Evolutionary conservation across 2,329 filamentous ascomycete species (phyloP).

Genomic region (Cordyceps cateniannulata): DNA sequence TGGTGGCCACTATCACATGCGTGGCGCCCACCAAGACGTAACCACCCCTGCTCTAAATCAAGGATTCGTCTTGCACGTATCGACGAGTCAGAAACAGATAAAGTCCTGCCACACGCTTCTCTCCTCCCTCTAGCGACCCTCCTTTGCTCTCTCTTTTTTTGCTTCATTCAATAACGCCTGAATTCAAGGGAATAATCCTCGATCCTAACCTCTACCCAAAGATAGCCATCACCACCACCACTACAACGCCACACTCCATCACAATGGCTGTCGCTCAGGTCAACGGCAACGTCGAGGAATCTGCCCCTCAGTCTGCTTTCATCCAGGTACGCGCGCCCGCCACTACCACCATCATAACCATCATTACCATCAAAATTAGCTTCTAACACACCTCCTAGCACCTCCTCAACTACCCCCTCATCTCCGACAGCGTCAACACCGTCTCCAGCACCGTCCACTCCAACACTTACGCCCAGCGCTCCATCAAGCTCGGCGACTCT

Average conservation of each 20-base stretch:
- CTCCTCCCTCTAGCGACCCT: background rate
- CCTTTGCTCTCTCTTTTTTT: background rate
- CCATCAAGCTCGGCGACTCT: conserved; percentile 66
- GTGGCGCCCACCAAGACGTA: conserved; percentile 7
- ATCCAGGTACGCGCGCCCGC: conserved; percentile 35
- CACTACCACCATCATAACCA: background rate
- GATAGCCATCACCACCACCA: background rate
- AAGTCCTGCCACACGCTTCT: conserved; percentile 11
- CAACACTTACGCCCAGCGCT: conserved; percentile 78
- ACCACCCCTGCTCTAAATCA: conserved; percentile 9
- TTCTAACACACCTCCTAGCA: conserved; percentile 49
- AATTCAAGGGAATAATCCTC: background rate
- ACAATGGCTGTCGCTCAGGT: conserved; percentile 15
- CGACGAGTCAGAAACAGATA: conserved; percentile 10
- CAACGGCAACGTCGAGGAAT: conserved; percentile 12
- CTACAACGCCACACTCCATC: background rate
- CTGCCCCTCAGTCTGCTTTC: conserved; percentile 35
- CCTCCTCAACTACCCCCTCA: conserved; percentile 74
- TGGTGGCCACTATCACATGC: conserved; percentile 14
- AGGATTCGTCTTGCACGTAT: conserved; percentile 6
- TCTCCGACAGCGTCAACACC: conserved; percentile 69
- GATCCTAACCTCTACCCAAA: background rate
- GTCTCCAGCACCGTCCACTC: conserved; percentile 76
- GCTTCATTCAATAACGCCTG: background rate
- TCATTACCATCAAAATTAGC: background rate